Base-by-base conservation (phyloP, 2,329 filamentous ascomycete genomes). In the Clarireedia homoeocarpa region DNA sequence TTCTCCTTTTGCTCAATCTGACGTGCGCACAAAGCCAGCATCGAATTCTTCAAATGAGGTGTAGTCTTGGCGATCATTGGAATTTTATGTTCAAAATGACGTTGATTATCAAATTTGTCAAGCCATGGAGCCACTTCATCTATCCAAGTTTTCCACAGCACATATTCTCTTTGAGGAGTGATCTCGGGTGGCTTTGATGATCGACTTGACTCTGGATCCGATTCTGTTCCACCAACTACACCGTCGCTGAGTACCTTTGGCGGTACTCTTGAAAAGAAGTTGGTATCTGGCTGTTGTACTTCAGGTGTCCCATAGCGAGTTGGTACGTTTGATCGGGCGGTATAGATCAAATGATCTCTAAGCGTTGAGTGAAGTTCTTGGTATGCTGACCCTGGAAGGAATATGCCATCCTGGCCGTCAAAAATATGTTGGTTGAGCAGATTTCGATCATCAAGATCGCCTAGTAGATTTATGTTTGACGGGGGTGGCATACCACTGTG, bases 1-100 rank as follows among this genome's bases (percentile, higher is more conserved):
- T 70, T 70, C 15, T 72, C 68, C 51, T 76, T 75, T 1, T 74
- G 69, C 60, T 80, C 77, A 0, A 77, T 70, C 55, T 80, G 77
- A 2, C 77, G 73, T 0, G 77, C 77, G 1, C 76, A 79, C 4
- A 80, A 68, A 2, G 77, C 77, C 1, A 80, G 69, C 42, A 79
- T 76, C 1, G 77, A 72, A 61, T 74, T 78, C 4, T 74, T 69
- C 0, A 81, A 67, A 49, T 77, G 73, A 1, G 71, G 68, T 2
- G 74, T 70, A 5, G 70, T 65, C 27, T 72, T 71, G 1, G 75
- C 73, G 63, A 80, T 72, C 17, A 72, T 71, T 0, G 77, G 75
- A 4, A 80, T 68, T 5, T 73, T 72, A 6, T 74, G 72, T 20
- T 74, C 73, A 59, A 80, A 80, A 27, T 77, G 72, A 1, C 72